These are phyloP conservation scores for Pseudogymnoascus pannorum DNA, from an alignment of 2,329 filamentous ascomycete genomes.

Conservation along the genomic window DNA sequence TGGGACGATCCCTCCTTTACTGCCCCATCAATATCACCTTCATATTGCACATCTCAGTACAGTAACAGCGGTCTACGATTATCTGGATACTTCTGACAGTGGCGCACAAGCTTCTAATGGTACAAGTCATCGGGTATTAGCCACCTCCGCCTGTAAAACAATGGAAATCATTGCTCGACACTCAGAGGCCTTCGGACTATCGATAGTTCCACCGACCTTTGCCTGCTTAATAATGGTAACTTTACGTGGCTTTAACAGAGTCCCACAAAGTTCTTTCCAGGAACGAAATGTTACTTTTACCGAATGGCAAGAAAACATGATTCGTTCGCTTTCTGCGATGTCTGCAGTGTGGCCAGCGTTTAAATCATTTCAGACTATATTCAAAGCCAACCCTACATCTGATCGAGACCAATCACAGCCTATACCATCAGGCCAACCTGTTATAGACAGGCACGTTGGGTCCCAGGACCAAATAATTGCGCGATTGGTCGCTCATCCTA, in stretches of 20 bases:
- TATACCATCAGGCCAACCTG: not conserved
- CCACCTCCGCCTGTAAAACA: not conserved
- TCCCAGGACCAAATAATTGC: not conserved
- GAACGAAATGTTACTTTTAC: conserved; percentile 23
- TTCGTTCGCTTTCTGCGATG: conserved; percentile 23
- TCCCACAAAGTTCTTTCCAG: conserved; percentile 24
- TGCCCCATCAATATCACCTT: conserved; percentile 28
- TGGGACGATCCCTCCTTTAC: conserved; percentile 12
- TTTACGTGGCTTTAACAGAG: conserved; percentile 24
- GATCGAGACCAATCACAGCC: not conserved
- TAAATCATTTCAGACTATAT: conserved; percentile 17
- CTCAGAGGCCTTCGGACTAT: conserved; percentile 35
- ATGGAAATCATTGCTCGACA: conserved; percentile 30
- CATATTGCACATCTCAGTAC: conserved; percentile 26
- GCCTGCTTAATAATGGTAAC: conserved; percentile 33
- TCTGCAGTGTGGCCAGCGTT: conserved; percentile 26
- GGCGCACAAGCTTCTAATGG: not conserved
- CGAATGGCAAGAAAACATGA: conserved; percentile 26
- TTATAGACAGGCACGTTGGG: not conserved
- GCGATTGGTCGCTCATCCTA: not conserved
- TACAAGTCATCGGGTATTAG: not conserved
- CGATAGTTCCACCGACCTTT: conserved; percentile 34
- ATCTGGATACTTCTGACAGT: not conserved
- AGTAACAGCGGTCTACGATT: conserved; percentile 10
- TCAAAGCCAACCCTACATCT: conserved; percentile 14